A percentile compares a stretch with the other conserved stretches of the same genome.
phyloP scores from a whole-genome alignment of 2,329 filamentous ascomycete genomes.

The Periconia sp. region DNA sequence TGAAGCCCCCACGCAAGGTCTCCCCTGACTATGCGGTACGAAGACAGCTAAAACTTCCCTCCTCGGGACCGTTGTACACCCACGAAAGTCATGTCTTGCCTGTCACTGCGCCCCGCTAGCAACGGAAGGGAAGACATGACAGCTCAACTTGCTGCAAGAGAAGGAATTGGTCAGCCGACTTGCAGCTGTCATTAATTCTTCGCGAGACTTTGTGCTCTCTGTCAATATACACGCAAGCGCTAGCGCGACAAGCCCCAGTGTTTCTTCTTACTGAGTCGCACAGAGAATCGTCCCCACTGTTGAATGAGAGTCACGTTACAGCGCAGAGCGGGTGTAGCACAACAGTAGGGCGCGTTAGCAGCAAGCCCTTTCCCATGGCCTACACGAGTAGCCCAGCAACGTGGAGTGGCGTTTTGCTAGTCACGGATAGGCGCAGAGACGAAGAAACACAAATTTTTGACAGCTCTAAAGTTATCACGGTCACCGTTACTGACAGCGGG shows the following conservation, averaged over 20 bases:
- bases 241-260: constrained; percentile 21
- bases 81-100: constrained; percentile 6
- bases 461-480: constrained; percentile 30
- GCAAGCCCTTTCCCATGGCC: constrained; percentile 25
- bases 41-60: constrained; percentile 19
- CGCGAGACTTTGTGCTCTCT: constrained; percentile 26
- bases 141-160: constrained; percentile 20
- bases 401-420: constrained; percentile 35
- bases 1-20: constrained; percentile 45
- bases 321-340: constrained; percentile 36
- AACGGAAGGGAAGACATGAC: constrained; percentile 11
- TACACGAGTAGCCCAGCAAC: constrained; percentile 31
- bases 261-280: constrained; percentile 27
- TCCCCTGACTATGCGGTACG: constrained; percentile 6
- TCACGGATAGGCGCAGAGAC: constrained; percentile 32
- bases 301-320: constrained; percentile 35
- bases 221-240: constrained; percentile 39
- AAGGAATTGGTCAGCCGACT: constrained; percentile 25
- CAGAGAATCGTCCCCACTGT: constrained; percentile 28
- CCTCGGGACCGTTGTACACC: constrained; percentile 12
- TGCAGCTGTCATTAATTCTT: constrained; percentile 24
- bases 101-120: constrained; percentile 21
- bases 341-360: constrained; percentile 23
- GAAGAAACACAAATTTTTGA: constrained; percentile 36
- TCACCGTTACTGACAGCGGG: constrained; percentile 36